A percentile compares a stretch with the other conserved stretches of the same genome.
These are phyloP conservation scores for Apostasia ramifera DNA, from an alignment of 106 monocot species.

Conservation along the genomic window DNA sequence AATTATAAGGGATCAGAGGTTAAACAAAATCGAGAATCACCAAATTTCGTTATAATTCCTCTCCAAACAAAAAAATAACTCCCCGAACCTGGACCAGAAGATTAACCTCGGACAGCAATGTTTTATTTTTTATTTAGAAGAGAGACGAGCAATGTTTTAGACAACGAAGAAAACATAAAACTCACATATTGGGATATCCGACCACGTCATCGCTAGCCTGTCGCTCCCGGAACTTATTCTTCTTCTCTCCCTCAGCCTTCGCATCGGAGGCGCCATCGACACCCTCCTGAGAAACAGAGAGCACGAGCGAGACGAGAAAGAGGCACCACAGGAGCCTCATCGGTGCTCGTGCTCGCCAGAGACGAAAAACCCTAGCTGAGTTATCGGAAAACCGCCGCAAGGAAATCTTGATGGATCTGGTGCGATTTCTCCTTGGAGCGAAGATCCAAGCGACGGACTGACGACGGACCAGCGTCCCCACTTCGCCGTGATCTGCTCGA, in stretches of 20 bases:
- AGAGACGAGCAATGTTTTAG: too few species aligned
- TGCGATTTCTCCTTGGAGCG: neutral
- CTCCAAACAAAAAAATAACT: neutral
- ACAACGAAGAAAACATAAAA: neutral
- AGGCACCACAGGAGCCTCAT: neutral
- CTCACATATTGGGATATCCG: slow-evolving; percentile 2
- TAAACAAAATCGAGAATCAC: neutral
- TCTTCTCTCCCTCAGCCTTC: neutral
- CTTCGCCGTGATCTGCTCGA: too few species aligned
- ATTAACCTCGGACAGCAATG: neutral
- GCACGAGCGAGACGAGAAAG: neutral
- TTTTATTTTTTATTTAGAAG: neutral
- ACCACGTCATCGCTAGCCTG: slow-evolving; percentile 2
- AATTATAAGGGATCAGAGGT: neutral
- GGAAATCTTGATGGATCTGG: neutral
- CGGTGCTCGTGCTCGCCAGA: neutral
- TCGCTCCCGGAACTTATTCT: slow-evolving; percentile 7
- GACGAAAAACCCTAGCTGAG: neutral
- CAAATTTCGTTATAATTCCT: neutral
- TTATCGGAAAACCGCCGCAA: too few species aligned
- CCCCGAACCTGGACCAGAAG: neutral
- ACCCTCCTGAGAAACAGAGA: neutral
- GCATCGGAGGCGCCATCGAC: slow-evolving; percentile 1
- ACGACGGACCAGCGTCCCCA: too few species aligned
- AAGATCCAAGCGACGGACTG: neutral